Base-by-base conservation (phyloP, 2,329 filamentous ascomycete genomes). In the Nannizziopsis arthrosporioides region DNA sequence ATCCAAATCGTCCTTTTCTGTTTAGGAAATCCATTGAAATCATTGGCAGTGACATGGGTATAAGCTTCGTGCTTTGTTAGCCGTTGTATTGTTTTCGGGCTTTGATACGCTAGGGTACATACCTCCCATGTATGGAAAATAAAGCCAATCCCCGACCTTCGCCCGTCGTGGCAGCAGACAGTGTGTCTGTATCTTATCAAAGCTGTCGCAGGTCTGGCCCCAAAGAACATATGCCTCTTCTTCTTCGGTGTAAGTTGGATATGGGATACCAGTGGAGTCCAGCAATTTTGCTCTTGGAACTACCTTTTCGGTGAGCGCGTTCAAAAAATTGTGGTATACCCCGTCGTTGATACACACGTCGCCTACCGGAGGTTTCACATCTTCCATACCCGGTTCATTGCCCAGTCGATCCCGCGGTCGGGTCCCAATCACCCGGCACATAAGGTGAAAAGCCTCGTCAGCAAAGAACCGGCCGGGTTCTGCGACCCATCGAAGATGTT, bases 301-400 rank as follows among this genome's bases (percentile, higher is more conserved):
- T 14, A 48, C 37, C 18, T 51, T 36, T 18, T 51, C 49, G 12
- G 44, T 47, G 10, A 51, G 8, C 18, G 44, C 49, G 44, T 51
- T 51, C 40, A 47, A 19, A 22, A 51, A 51, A 31, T 43, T 47
- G 18, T 37, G 42, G 19, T 47, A 51, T 38, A 51, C 42, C 10
- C 49, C 49, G 27, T 51, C 49, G 19, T 51, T 51, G 9, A 46
- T 45, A 44, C 40, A 48, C 19, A 49, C 27, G n/a, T 49, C 42
- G 27, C 31, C 42, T 12, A 35, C 18, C 8, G 42, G 42, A n/a
- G 30, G 9, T n/a, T 18, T 27, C 4, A 27, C 5, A 3, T 43
- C 17, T 19, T 19, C 46, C 14, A 17, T 19, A 31, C 5, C 5
- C 8, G 8, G 22, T 11, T 12, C 18, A 17, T 42, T 15, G 6